These are phyloP conservation scores for Candida boidinii DNA, from an alignment of 805 yeast genomes.

Conservation along the genomic window DNA sequence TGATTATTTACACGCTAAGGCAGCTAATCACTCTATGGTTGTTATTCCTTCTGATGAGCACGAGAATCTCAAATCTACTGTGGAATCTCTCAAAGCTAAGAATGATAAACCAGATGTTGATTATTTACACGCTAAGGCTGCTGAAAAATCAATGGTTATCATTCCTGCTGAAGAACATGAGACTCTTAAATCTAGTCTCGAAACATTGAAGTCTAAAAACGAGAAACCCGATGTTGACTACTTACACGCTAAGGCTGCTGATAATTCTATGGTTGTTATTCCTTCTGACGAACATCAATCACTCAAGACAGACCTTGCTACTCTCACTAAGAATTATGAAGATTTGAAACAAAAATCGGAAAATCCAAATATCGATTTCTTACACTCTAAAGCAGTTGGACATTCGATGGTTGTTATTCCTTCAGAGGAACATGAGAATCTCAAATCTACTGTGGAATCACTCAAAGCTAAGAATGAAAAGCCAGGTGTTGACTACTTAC, in stretches of 20 bases:
- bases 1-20: slow-evolving; percentile 19
- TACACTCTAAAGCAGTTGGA: slow-evolving; percentile 18
- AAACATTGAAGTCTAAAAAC: slow-evolving; percentile 5
- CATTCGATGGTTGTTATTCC: slow-evolving; percentile 7
- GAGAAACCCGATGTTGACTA: slow-evolving; percentile 24
- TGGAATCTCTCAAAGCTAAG: neutral
- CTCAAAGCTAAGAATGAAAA: neutral
- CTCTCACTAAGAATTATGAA: neutral
- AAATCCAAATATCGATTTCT: slow-evolving; percentile 22
- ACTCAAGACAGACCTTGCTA: neutral
- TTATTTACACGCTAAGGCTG: slow-evolving; percentile 1
- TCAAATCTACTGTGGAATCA: slow-evolving; percentile 1
- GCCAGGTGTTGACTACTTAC: slow-evolving; percentile 7
- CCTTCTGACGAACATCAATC: slow-evolving; percentile 5
- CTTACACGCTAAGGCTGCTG: slow-evolving; percentile 19
- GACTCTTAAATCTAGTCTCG: slow-evolving; percentile 19
- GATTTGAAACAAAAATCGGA: no score
- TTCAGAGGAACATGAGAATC: slow-evolving; percentile 2
- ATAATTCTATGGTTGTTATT: slow-evolving; percentile 22
- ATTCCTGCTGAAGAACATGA: slow-evolving; percentile 14
- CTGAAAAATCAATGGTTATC: slow-evolving; percentile 1
- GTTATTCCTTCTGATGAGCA: slow-evolving; percentile 14
- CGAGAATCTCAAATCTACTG: slow-evolving; percentile 1
- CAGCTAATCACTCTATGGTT: slow-evolving; percentile 17
- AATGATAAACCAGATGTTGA: slow-evolving; percentile 3